Conservation (phyloP, 2,329 filamentous ascomycete species). For the Trichoderma breve region DNA sequence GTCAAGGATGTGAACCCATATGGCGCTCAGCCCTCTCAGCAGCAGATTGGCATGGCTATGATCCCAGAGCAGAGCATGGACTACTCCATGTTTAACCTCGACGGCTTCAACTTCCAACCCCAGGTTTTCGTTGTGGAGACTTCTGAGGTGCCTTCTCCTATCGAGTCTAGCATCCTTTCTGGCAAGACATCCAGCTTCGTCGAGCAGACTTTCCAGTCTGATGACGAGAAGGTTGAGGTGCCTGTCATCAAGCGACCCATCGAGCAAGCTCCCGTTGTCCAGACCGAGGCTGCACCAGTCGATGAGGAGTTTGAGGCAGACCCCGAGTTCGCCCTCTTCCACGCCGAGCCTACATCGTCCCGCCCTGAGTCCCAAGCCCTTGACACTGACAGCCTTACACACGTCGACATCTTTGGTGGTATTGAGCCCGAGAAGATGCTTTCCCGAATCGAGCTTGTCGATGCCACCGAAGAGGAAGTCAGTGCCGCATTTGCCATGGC, state of each 20-base stretch:
- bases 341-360: constrained; percentile 38
- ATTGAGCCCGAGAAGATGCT: constrained; percentile 63
- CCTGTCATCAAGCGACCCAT: constrained; percentile 51
- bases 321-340: constrained; percentile 60
- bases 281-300: constrained; percentile 29
- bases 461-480: constrained; percentile 51
- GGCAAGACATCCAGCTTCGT: constrained; percentile 65
- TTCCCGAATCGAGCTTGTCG: constrained; percentile 62
- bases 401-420: constrained; percentile 49
- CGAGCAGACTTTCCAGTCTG: constrained; percentile 41
- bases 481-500: constrained; percentile 46
- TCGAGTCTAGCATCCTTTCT: constrained; percentile 63
- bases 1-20: constrained; percentile 67
- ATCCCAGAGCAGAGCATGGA: constrained; percentile 77
- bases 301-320: constrained; percentile 63
- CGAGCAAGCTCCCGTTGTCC: constrained; percentile 34
- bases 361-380: constrained; percentile 32
- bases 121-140: constrained; percentile 75
- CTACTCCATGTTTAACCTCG: constrained; percentile 67
- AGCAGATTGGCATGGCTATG: constrained; percentile 77
- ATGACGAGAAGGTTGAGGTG: constrained; percentile 57
- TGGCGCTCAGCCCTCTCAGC: constrained; percentile 53
- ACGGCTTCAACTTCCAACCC: constrained; percentile 61
- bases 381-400: constrained; percentile 42
- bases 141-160: constrained; percentile 59